phyloP scores from a whole-genome alignment of 768 basidiomycete genomes.

The Panaeolus cyanescens region DNA sequence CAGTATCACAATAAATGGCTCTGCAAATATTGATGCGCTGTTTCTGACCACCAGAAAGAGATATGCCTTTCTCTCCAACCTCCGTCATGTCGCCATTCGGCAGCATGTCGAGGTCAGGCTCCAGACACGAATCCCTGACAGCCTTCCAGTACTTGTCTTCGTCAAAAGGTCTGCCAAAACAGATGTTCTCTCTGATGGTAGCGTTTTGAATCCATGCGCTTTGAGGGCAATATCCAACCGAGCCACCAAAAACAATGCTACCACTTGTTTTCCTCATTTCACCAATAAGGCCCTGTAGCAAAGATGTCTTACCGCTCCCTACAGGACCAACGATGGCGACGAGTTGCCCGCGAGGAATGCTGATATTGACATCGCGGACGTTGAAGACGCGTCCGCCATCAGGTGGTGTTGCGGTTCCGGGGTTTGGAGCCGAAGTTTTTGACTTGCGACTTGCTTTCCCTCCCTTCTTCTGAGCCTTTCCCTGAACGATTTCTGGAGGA shows the following conservation, averaged over 20 bases:
- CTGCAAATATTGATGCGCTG: constrained; percentile 71
- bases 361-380: constrained; percentile 50
- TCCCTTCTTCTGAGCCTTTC: constrained; percentile 30
- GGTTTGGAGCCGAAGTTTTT: background rate
- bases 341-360: constrained; percentile 33
- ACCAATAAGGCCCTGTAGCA: background rate
- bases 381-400: constrained; percentile 36
- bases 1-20: constrained; percentile 66
- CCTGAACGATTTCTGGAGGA: constrained; percentile 47
- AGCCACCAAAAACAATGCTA: background rate
- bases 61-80: constrained; percentile 74
- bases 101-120: constrained; percentile 65
- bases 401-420: background rate
- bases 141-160: constrained; percentile 68
- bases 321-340: constrained; percentile 5
- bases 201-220: constrained; percentile 3
- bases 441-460: background rate
- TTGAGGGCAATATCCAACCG: constrained; percentile 4
- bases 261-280: constrained; percentile 1
- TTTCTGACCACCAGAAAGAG: constrained; percentile 67
- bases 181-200: constrained; percentile 56
- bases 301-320: constrained; percentile 1
- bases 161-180: constrained; percentile 67
- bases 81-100: constrained; percentile 75
- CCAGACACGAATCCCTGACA: constrained; percentile 57